A percentile compares a stretch with the other conserved stretches of the same genome.
Conservation (phyloP, 441 rosid genomes). For the Eruca vesicaria region DNA sequence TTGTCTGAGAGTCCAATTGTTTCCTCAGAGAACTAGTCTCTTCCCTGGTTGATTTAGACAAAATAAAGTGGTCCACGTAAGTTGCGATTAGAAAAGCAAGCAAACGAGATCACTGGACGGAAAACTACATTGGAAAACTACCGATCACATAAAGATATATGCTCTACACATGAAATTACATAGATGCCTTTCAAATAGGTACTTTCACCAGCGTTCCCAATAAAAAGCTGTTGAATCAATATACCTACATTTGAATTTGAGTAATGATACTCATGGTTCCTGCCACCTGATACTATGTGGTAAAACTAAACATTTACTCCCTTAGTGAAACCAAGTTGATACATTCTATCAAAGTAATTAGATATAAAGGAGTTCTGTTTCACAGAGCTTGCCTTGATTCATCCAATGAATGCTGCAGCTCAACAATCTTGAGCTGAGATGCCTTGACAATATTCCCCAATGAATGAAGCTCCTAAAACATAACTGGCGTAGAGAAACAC, state of each 20-base stretch:
- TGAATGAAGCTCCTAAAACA: slow-evolving; percentile 28
- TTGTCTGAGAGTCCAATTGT: slow-evolving; percentile 67
- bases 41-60: slow-evolving; percentile 62
- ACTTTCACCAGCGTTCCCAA: background rate
- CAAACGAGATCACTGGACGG: background rate
- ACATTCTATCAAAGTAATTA: background rate
- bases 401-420: slow-evolving; percentile 67
- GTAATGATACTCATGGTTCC: background rate
- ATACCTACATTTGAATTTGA: background rate
- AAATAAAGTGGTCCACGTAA: background rate
- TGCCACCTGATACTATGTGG: background rate
- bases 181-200: background rate
- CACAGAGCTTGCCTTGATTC: slow-evolving; percentile 63
- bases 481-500: slow-evolving; percentile 23
- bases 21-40: slow-evolving; percentile 63
- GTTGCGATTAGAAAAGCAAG: background rate
- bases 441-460: slow-evolving; percentile 87
- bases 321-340: slow-evolving; percentile 2
- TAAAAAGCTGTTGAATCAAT: background rate
- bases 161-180: background rate
- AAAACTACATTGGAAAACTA: background rate
- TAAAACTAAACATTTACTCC: slow-evolving; percentile 1
- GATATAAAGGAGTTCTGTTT: background rate
- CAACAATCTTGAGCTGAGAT: slow-evolving; percentile 86
- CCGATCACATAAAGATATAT: background rate